A percentile compares a stretch with the other conserved stretches of the same genome.
Evolutionary conservation across 176 grass and related monocot species (phyloP).

Genomic region (Aechmea fasciata): DNA sequence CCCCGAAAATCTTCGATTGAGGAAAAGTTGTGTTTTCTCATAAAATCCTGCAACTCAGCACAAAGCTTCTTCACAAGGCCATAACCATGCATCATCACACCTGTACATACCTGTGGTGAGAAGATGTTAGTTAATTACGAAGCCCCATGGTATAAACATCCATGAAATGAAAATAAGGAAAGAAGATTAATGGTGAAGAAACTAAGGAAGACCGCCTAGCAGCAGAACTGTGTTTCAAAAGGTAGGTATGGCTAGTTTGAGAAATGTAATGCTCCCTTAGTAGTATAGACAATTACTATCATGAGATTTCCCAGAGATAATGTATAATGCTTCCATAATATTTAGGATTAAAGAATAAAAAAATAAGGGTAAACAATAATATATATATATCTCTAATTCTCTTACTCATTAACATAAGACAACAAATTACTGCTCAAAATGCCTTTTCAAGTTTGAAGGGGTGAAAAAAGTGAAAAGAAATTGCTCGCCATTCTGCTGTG

Average conservation of each 20-base stretch:
- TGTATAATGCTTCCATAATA: no score
- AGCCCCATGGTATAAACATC: slow-evolving; percentile 8
- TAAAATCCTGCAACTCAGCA: slow-evolving; percentile 76
- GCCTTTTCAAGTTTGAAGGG: not conserved
- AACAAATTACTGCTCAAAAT: not conserved
- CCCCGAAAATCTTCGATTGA: slow-evolving; percentile 85
- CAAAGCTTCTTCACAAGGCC: slow-evolving; percentile 90
- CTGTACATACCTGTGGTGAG: slow-evolving; percentile 66
- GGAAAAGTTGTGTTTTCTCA: slow-evolving; percentile 78
- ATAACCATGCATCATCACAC: slow-evolving; percentile 98
- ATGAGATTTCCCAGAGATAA: no score
- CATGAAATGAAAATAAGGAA: not conserved
- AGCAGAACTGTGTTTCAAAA: not conserved
- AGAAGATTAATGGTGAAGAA: not conserved
- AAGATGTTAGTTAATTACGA: slow-evolving; percentile 2
- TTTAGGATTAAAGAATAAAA: no score
- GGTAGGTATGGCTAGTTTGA: no score
- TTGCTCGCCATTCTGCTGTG: not conserved
- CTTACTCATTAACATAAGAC: not conserved
- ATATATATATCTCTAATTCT: not conserved
- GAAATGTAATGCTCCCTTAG: no score
- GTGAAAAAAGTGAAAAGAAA: not conserved
- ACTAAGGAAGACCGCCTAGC: not conserved
- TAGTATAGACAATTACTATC: no score
- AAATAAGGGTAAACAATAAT: no score